phyloP scores from a whole-genome alignment of 495 filamentous ascomycete genomes.

The Immersiella caudata region DNA sequence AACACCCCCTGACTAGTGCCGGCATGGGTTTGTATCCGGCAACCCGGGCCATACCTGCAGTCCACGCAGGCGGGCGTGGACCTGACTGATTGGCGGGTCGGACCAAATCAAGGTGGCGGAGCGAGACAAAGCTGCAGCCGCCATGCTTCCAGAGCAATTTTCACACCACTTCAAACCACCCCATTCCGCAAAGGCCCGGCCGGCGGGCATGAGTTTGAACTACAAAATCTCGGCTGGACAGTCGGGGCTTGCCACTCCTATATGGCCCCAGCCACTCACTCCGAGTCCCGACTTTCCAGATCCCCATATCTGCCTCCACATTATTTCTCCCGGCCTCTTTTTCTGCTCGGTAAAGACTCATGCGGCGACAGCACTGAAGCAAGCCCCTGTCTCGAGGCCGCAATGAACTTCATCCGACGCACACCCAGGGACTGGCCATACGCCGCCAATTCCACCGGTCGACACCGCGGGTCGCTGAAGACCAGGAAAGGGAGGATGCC shows the following conservation, averaged over 20 bases:
- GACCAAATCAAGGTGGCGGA: too few species aligned
- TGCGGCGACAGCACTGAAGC: background rate
- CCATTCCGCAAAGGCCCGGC: too few species aligned
- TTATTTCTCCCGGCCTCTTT: background rate
- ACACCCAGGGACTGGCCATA: conserved; percentile 11
- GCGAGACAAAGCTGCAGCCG: background rate
- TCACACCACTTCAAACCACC: too few species aligned
- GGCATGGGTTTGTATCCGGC: background rate
- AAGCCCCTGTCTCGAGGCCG: background rate
- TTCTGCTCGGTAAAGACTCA: background rate
- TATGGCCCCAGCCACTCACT: background rate
- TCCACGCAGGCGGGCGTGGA: background rate
- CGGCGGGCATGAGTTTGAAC: too few species aligned
- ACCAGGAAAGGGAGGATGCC: background rate
- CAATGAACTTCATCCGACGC: conserved; percentile 9
- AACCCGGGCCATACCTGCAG: background rate
- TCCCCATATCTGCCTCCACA: background rate
- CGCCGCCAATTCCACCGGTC: conserved; percentile 20
- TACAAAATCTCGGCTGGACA: background rate
- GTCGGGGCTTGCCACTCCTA: background rate
- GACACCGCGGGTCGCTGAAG: conserved; percentile 2
- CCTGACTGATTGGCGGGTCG: background rate
- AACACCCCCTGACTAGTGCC: background rate
- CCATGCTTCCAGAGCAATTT: too few species aligned
- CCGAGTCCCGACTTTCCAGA: background rate